Evolutionary conservation across 225 moss, liverwort and hornwort genomes (phyloP), one percentile per base, ranked within the genome.

Genomic region (Antitrichia curtipendula): DNA sequence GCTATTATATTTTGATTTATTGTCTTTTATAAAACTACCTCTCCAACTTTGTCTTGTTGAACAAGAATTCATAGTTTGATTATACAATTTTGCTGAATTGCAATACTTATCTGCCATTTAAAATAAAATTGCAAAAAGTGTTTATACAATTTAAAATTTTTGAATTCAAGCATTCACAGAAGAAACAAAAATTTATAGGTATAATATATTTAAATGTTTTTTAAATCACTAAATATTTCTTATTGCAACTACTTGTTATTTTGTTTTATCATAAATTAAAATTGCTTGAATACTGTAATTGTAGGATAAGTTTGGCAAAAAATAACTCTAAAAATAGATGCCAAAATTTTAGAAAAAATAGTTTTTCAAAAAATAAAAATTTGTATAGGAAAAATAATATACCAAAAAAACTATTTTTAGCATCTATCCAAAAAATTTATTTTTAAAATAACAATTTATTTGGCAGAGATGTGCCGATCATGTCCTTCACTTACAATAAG

Each of bases 401-500:
- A 29, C 0, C 17, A 17, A 9, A 3, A 10, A 28, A n/a, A n/a
- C n/a, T n/a, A n/a, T n/a, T n/a, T n/a, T n/a, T n/a, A n/a, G n/a
- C n/a, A n/a, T n/a, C n/a, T n/a, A n/a, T n/a, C n/a, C n/a, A n/a
- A n/a, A n/a, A n/a, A n/a, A n/a, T n/a, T n/a, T n/a, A n/a, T n/a
- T n/a, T n/a, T n/a, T n/a, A n/a, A n/a, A n/a, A n/a, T n/a, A 3
- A 9, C 5, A 1, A 4, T 6, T 14, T 16, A 36, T 36, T 76
- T 0, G 1, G 0, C 2, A n/a, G 0, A n/a, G 23, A n/a, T n/a
- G 6, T 53, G 0, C 1, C 15, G 10, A 23, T 3, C 9, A 0
- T 53, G 0, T 1, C 53, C 1, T 53, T 54, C 0, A 14, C 2
- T 9, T n/a, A 16, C 1, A 0, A 0, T 38, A 11, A 3, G 2